Evolutionary conservation across 1,139 yeast species (phyloP), one percentile per base, ranked within the genome.

Genomic region (Pichia sp.): DNA sequence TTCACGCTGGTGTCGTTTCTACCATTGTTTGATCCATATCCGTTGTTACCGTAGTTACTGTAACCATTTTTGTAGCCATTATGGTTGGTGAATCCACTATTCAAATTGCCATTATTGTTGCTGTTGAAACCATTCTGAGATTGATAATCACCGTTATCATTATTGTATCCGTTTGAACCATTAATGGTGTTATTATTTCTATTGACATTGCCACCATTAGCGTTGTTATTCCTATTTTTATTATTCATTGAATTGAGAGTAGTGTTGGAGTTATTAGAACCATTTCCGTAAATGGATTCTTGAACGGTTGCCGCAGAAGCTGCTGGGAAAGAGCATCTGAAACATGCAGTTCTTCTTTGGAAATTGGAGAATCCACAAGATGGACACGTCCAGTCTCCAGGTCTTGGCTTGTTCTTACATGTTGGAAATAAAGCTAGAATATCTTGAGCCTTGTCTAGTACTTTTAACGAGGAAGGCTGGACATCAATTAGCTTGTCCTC

Each of bases 341-440:
- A 86, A 60, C 97, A 88, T 4, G 94, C 94, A 2, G 94, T 84
- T 59, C 97, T 73, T 52, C 96, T 74, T 60, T 88, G 97, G 62
- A 88, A 88, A 56, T 88, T 88, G 26, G 94, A 83, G 55, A 88
- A 88, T 1, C 96, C 96, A 65, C 97, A 88, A 6, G 91, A 79
- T 14, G 96, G 95, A 60, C 97, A 88, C 7, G 85, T 84, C 97
- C 97, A 88, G 55, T 88, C 97, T 18, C 97, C 97, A 0, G 96
- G 96, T 53, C 97, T 70, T 18, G 96, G 95, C 49, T 94, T 72
- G 57, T 87, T 87, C 52, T 87, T 87, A 33, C 85, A 78, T 19
- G 87, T 79, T 12, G 96, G 95, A 59, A 88, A 87, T 9, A 94
- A 85, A 0, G 85, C 70, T 40, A 88, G 64, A 34, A 87, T 72